phyloP scores from a whole-genome alignment of 495 filamentous ascomycete species.

The Penicillium angulare region DNA sequence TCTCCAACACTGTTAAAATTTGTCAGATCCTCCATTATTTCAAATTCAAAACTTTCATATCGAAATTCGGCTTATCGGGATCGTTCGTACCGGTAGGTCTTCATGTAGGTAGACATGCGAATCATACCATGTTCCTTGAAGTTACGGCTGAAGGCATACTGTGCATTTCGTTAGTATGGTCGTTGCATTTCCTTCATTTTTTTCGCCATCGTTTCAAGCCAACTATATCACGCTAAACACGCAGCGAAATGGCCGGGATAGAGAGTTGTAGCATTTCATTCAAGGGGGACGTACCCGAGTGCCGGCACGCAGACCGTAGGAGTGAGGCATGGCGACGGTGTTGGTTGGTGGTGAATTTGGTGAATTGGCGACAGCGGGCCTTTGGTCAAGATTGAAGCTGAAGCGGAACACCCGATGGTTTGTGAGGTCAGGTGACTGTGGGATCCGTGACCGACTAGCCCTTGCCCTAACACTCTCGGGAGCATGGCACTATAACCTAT shows the following conservation, averaged over 20 bases:
- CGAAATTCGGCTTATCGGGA: slow-evolving; percentile 11
- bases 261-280: slow-evolving; percentile 3
- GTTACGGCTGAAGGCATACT: slow-evolving; percentile 89
- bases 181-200: slow-evolving; percentile 1
- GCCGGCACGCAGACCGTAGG: slow-evolving; percentile 89
- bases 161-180: slow-evolving; percentile 32
- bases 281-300: slow-evolving; percentile 65
- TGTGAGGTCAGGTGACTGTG: slow-evolving; percentile 9
- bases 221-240: too few species aligned
- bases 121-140: slow-evolving; percentile 95
- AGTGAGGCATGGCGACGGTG: slow-evolving; percentile 84
- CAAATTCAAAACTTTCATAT: slow-evolving; percentile 9
- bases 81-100: slow-evolving; percentile 74
- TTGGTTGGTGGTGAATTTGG: slow-evolving; percentile 35
- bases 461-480: not conserved
- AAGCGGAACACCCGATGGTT: slow-evolving; percentile 2
- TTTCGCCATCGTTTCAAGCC: not conserved
- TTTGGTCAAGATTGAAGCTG: slow-evolving; percentile 13
- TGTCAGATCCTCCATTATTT: slow-evolving; percentile 28
- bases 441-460: not conserved
- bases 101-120: slow-evolving; percentile 84
- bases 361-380: slow-evolving; percentile 40
- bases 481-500: not conserved
- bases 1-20: slow-evolving; percentile 76
- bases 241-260: slow-evolving; percentile 2